phyloP scores from a whole-genome alignment of 768 basidiomycete species.

The Holtermannia corniformis region DNA sequence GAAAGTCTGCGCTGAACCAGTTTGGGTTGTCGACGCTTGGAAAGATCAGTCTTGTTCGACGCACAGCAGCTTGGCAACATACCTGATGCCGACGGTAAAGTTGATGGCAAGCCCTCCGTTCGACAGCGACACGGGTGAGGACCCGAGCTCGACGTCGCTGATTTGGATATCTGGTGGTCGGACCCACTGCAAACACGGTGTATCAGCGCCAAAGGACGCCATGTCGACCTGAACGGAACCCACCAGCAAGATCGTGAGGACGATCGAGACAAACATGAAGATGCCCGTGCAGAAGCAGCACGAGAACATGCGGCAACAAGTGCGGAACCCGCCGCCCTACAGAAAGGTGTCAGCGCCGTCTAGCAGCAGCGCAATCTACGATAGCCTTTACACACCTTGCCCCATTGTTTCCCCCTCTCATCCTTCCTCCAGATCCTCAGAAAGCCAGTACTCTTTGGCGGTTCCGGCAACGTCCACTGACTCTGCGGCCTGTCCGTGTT shows the following conservation, averaged over 20 bases:
- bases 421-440: conserved; percentile 41
- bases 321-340: conserved; percentile 34
- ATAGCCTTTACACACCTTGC: conserved; percentile 19
- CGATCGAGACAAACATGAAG: conserved; percentile 30
- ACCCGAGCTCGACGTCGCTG: conserved; percentile 28
- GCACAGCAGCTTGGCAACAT: conserved; percentile 2
- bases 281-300: conserved; percentile 30
- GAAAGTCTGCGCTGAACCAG: conserved; percentile 40
- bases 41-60: not conserved
- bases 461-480: conserved; percentile 17
- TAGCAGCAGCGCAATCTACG: conserved; percentile 1
- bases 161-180: conserved; percentile 36
- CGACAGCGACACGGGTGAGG: conserved; percentile 27
- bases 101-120: conserved; percentile 24
- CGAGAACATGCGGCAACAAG: conserved; percentile 29
- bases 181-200: conserved; percentile 28
- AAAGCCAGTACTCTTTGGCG: conserved; percentile 37
- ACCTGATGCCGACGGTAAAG: conserved; percentile 33
- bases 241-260: conserved; percentile 34
- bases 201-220: not conserved
- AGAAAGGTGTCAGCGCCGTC: too few species aligned
- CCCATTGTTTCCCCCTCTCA: conserved; percentile 39
- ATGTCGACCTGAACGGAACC: conserved; percentile 3
- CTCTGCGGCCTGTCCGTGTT: conserved; percentile 22
- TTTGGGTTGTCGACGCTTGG: conserved; percentile 36